Conservation (phyloP, 1,139 yeast genomes). For the Yarrowia galli region DNA sequence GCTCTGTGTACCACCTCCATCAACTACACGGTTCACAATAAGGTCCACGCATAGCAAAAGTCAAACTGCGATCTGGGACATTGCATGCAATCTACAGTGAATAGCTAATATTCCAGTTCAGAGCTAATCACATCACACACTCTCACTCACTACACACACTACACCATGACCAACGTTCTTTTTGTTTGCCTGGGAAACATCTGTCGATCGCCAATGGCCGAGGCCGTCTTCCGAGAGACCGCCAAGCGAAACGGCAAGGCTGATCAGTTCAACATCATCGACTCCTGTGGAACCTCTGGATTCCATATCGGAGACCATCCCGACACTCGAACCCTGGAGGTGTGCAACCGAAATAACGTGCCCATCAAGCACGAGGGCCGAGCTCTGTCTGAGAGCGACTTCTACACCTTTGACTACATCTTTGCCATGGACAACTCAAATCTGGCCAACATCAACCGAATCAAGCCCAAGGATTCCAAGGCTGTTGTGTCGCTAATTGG, state of each 20-base stretch:
- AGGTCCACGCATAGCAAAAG: neutral
- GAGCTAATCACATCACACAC: neutral
- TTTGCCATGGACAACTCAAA: slow-evolving; percentile 86
- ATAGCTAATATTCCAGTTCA: neutral
- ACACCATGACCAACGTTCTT: slow-evolving; percentile 58
- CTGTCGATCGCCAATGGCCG: slow-evolving; percentile 99
- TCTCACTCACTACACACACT: neutral
- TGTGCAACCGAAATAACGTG: slow-evolving; percentile 75
- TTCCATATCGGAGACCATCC: slow-evolving; percentile 86
- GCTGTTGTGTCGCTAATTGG: slow-evolving; percentile 72
- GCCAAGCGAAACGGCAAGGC: slow-evolving; percentile 61
- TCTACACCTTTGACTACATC: slow-evolving; percentile 76
- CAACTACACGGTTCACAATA: neutral
- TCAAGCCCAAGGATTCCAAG: slow-evolving; percentile 63
- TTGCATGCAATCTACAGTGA: slow-evolving; percentile 10
- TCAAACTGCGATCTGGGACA: slow-evolving; percentile 18
- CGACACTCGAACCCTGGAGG: slow-evolving; percentile 72
- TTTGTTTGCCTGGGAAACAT: slow-evolving; percentile 94
- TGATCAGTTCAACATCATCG: slow-evolving; percentile 61
- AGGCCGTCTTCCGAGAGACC: slow-evolving; percentile 78
- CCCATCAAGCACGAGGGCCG: slow-evolving; percentile 80
- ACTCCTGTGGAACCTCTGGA: slow-evolving; percentile 88
- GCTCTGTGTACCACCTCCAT: too few relatives aligned
- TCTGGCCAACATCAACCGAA: slow-evolving; percentile 62
- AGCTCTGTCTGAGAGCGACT: slow-evolving; percentile 65